A percentile compares a stretch with the other conserved stretches of the same genome.
Evolutionary conservation across 2,329 filamentous ascomycete genomes (phyloP).

Genomic region (Fusarium multiceps): DNA sequence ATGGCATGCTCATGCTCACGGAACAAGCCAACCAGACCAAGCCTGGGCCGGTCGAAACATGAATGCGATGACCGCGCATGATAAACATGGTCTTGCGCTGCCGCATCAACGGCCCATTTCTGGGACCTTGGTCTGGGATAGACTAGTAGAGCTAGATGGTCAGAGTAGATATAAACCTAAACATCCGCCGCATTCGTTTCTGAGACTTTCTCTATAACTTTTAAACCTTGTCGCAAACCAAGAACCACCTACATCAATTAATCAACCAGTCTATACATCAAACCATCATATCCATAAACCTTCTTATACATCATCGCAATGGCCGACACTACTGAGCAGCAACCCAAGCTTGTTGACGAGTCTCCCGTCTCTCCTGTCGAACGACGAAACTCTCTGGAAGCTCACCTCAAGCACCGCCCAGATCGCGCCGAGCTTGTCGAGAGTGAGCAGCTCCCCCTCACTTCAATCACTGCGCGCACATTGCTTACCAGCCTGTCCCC

Average conservation of each 20-base stretch:
- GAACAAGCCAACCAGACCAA: conserved; percentile 25
- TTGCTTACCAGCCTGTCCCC: conserved; percentile 38
- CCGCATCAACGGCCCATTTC: conserved; percentile 46
- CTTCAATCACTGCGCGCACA: conserved; percentile 43
- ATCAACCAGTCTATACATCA: not conserved
- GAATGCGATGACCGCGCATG: conserved; percentile 27
- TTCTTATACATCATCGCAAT: conserved; percentile 30
- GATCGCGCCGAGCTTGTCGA: conserved; percentile 82
- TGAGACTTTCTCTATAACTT: conserved; percentile 19
- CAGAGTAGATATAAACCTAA: conserved; percentile 38
- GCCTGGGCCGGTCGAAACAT: conserved; percentile 24
- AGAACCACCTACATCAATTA: conserved; percentile 16
- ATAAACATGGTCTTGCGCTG: conserved; percentile 44
- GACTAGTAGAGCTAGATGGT: not conserved
- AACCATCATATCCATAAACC: not conserved
- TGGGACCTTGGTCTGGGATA: conserved; percentile 34
- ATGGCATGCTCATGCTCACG: conserved; percentile 19
- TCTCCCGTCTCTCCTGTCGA: conserved; percentile 63
- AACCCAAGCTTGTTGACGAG: conserved; percentile 57
- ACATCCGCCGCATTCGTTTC: conserved; percentile 34
- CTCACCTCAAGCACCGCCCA: conserved; percentile 77
- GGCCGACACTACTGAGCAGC: conserved; percentile 45
- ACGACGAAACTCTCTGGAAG: conserved; percentile 77
- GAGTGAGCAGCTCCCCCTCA: conserved; percentile 63
- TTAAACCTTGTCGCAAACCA: conserved; percentile 8